phyloP scores from a whole-genome alignment of 2,329 filamentous ascomycete genomes.

The Hansfordia pulvinata region DNA sequence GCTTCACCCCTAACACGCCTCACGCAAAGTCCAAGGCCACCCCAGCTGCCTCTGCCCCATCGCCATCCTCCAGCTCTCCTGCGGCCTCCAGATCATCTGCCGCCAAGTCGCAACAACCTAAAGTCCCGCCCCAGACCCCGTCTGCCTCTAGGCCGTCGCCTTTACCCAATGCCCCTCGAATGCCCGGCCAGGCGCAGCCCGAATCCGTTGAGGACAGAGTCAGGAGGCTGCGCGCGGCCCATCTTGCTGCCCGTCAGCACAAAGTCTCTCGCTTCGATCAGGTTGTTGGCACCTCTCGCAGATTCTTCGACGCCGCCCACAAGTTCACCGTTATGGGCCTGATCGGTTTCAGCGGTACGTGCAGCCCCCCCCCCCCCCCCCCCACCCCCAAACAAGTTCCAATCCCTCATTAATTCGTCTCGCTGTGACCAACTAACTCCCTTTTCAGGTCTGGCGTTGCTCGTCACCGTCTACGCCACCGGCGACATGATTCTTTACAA shows the following conservation, averaged over 20 bases:
- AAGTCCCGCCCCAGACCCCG: slow-evolving; percentile 3
- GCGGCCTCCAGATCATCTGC: neutral
- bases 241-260: slow-evolving; percentile 50
- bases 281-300: slow-evolving; percentile 31
- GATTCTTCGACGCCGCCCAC: slow-evolving; percentile 41
- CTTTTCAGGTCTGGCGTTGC: slow-evolving; percentile 32
- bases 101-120: neutral
- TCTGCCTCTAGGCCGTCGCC: too few relatives aligned
- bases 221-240: slow-evolving; percentile 51
- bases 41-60: too few relatives aligned
- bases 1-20: slow-evolving; percentile 58
- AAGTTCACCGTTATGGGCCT: slow-evolving; percentile 39
- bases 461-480: slow-evolving; percentile 44
- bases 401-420: neutral
- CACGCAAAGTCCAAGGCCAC: slow-evolving; percentile 51
- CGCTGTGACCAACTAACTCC: neutral
- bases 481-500: slow-evolving; percentile 50
- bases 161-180: slow-evolving; percentile 9
- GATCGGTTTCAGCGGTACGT: slow-evolving; percentile 42
- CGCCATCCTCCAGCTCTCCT: neutral
- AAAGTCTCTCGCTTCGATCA: slow-evolving; percentile 38
- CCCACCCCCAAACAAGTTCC: neutral
- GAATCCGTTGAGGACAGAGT: slow-evolving; percentile 62
- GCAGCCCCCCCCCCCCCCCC: slow-evolving; percentile 1
- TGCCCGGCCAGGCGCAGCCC: slow-evolving; percentile 17